Conservation (phyloP, 805 yeast genomes). For the Tanozyma kutaoensis region DNA sequence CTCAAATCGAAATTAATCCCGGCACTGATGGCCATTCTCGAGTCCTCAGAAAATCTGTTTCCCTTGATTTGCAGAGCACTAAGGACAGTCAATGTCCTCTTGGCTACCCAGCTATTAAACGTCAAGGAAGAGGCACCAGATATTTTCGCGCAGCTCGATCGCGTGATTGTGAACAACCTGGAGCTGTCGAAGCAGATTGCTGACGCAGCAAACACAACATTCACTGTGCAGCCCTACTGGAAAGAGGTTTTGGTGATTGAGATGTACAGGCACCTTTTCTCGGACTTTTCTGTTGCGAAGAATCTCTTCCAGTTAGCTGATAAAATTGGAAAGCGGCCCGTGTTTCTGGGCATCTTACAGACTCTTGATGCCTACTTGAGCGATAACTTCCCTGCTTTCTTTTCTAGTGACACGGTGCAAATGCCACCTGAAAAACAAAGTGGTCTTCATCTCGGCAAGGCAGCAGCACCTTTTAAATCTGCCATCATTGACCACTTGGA, state of each 20-base stretch:
- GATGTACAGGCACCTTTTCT: slow-evolving; percentile 45
- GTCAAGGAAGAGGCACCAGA: no score
- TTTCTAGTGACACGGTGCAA: slow-evolving; percentile 9
- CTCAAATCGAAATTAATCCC: slow-evolving; percentile 66
- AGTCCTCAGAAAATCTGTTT: slow-evolving; percentile 33
- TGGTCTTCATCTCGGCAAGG: neutral
- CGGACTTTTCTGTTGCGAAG: slow-evolving; percentile 39
- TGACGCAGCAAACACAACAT: no score
- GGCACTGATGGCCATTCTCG: neutral
- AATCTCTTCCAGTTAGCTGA: slow-evolving; percentile 55
- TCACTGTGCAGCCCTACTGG: no score
- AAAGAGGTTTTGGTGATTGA: slow-evolving; percentile 65
- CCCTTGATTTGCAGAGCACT: slow-evolving; percentile 64
- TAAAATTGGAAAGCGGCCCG: slow-evolving; percentile 33
- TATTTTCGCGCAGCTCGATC: no score
- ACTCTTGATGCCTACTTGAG: slow-evolving; percentile 16
- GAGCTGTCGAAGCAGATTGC: no score
- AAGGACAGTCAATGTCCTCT: slow-evolving; percentile 50
- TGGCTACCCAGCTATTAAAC: slow-evolving; percentile 41
- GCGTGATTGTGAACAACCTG: no score
- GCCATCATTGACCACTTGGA: slow-evolving; percentile 67
- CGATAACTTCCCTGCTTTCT: slow-evolving; percentile 9
- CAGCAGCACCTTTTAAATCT: slow-evolving; percentile 16
- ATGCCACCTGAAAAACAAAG: slow-evolving; percentile 6
- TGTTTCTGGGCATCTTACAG: slow-evolving; percentile 40